Base-by-base conservation (phyloP, 148 eudicot genomes). In the Nepenthes mirabilis region DNA sequence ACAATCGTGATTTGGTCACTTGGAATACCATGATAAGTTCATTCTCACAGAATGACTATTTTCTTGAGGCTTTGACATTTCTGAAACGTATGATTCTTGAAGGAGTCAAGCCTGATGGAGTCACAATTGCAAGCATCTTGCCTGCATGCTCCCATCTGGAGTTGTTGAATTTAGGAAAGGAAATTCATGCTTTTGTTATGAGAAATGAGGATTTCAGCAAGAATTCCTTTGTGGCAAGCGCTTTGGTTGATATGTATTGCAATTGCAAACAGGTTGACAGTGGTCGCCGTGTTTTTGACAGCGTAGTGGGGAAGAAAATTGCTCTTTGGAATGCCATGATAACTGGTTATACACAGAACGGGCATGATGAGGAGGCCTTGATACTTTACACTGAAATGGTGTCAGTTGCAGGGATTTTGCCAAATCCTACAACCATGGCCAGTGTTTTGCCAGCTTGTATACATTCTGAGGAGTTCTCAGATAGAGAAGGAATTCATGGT, bases 191-290 rank as follows among this genome's bases (percentile, higher is more conserved):
- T 64, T 91, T 80, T 66, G 83, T 73, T 11, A 65, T 80, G 68
- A 79, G 79, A 68, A 78, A 81, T 65, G 80, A 65, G 37, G 59
- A 62, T 52, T 66, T 91, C 56, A 72, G 79, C 58, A 75, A 58
- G 48, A 90, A 90, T 68, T 66, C 87, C 1, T 90, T 77, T 70
- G 91, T 90, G 68, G 66, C 79, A 64, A 87, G 89, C 77, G 84
- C 95, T 69, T 79, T 90, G 59, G 89, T 87, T 33, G 95, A 87
- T 70, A 87, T 90, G 97, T 87, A 90, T 64, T 82, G 97, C 74
- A 90, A 84, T 72, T 87, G 97, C 65, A 79, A 80, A 64, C 61
- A 78, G 57, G 83, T 83, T 36, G 72, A n/a, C 12, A 73, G 69
- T 61, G 97, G 84, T 37, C 72, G 79, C 13, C 68, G 48, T 60